These are phyloP conservation scores for Inosperma sp. DNA, from an alignment of 768 basidiomycete genomes.

Conservation along the genomic window DNA sequence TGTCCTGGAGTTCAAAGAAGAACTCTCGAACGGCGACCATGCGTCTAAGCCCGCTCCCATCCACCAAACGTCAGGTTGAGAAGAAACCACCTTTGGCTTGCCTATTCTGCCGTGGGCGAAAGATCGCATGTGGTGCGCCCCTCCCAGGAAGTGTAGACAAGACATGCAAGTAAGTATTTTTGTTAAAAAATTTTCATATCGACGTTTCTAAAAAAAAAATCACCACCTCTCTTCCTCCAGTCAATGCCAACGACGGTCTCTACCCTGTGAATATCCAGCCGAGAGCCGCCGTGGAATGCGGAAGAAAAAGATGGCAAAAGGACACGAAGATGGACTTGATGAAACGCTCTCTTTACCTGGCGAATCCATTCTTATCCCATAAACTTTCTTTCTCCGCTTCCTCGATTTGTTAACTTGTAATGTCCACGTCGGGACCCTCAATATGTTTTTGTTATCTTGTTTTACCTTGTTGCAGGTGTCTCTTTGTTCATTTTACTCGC, in stretches of 20 bases:
- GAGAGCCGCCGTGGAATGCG: constrained; percentile 70
- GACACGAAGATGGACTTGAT: constrained; percentile 7
- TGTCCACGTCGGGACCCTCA: not conserved
- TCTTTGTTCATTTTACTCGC: not conserved
- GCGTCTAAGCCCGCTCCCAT: constrained; percentile 26
- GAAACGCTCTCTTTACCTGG: constrained; percentile 3
- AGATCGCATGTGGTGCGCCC: constrained; percentile 66
- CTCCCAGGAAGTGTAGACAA: constrained; percentile 47
- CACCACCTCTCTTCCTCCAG: constrained; percentile 38
- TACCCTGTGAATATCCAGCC: constrained; percentile 66
- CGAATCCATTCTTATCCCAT: constrained; percentile 6
- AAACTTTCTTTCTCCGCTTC: constrained; percentile 9
- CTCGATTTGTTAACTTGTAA: not conserved
- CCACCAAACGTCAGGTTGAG: constrained; percentile 30
- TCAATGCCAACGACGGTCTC: constrained; percentile 66
- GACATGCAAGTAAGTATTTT: constrained; percentile 59
- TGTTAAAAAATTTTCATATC: constrained; percentile 5
- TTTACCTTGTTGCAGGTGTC: no score
- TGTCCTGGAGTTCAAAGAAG: no score
- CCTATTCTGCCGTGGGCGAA: constrained; percentile 60
- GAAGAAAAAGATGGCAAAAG: constrained; percentile 36
- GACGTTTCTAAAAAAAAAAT: not conserved
- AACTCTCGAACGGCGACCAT: no score
- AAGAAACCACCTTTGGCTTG: constrained; percentile 64
- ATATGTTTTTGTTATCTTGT: not conserved